Evolutionary conservation across 1,284 basidiomycete species (phyloP).

Genomic region (Exobasidium rhododendri): DNA sequence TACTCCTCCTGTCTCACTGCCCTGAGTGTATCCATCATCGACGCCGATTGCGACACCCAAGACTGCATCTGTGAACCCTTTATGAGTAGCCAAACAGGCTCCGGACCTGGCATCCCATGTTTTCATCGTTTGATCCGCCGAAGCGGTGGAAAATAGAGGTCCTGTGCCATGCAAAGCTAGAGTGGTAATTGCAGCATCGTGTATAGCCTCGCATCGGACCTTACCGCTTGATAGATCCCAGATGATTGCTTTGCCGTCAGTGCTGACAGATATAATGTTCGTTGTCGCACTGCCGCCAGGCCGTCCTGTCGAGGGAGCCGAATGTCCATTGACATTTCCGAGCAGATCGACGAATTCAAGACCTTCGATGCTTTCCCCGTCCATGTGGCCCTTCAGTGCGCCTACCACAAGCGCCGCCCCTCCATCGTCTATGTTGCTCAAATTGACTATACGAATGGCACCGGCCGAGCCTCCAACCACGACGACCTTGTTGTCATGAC

Average conservation of each 20-base stretch:
- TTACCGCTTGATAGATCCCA: constrained; percentile 78
- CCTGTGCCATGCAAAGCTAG: constrained; percentile 69
- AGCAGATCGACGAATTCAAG: constrained; percentile 79
- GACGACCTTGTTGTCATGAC: constrained; percentile 65
- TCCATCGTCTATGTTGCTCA: constrained; percentile 63
- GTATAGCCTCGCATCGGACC: constrained; percentile 33
- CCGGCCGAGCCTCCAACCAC: constrained; percentile 84
- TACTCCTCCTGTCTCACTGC: constrained; percentile 51
- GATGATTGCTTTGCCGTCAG: constrained; percentile 87
- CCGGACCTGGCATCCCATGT: constrained; percentile 93
- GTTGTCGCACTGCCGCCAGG: constrained; percentile 61
- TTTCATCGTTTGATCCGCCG: constrained; percentile 75
- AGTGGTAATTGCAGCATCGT: constrained; percentile 32
- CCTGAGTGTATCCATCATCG: constrained; percentile 54
- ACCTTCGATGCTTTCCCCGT: constrained; percentile 85
- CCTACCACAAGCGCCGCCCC: constrained; percentile 70
- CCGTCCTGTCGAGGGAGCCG: constrained; percentile 51
- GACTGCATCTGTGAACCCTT: constrained; percentile 78
- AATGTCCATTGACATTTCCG: constrained; percentile 46
- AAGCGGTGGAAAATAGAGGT: constrained; percentile 66
- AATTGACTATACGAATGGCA: constrained; percentile 75
- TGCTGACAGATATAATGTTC: constrained; percentile 80
- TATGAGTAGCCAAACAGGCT: constrained; percentile 71
- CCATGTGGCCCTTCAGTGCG: constrained; percentile 75
- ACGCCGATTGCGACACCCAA: constrained; percentile 68